phyloP scores from a whole-genome alignment of 2,329 filamentous ascomycete genomes.

The Clonostachys solani region DNA sequence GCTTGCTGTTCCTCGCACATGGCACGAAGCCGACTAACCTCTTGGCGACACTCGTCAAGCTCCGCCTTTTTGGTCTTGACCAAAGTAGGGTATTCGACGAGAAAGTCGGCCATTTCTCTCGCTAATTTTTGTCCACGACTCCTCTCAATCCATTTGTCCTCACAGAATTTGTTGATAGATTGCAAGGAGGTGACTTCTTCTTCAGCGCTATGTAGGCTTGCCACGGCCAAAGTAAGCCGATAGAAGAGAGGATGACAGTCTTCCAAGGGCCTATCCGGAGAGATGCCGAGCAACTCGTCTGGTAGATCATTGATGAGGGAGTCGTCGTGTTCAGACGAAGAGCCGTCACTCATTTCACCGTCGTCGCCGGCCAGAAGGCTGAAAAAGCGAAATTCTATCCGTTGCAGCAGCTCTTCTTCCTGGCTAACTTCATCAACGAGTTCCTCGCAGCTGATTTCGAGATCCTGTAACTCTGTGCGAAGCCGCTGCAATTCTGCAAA shows the following conservation, averaged over 20 bases:
- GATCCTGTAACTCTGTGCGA: constrained; percentile 28
- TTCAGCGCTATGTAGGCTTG: constrained; percentile 38
- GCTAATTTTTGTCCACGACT: constrained; percentile 17
- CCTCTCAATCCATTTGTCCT: constrained; percentile 15
- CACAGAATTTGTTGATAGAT: constrained; percentile 27
- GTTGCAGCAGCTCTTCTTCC: constrained; percentile 25
- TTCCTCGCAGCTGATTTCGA: constrained; percentile 28
- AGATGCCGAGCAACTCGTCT: constrained; percentile 26
- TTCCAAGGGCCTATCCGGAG: constrained; percentile 22
- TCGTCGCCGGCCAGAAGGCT: constrained; percentile 25
- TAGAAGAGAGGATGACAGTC: constrained; percentile 43
- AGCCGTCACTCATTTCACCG: constrained; percentile 1
- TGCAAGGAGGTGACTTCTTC: constrained; percentile 42
- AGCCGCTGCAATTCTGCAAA: constrained; percentile 28
- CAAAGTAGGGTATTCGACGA: constrained; percentile 33
- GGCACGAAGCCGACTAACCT: constrained; percentile 25
- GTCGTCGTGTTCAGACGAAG: constrained; percentile 2
- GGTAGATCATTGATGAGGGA: constrained; percentile 15
- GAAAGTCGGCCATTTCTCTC: constrained; percentile 31
- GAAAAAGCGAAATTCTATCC: constrained; percentile 31
- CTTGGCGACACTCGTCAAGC: constrained; percentile 23
- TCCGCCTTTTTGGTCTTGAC: constrained; percentile 22
- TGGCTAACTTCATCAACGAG: constrained; percentile 26
- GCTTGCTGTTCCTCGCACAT: constrained; percentile 34
- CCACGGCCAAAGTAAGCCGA: constrained; percentile 34